Evolutionary conservation across 345 rosid genomes (phyloP).

Genomic region (Linum usitatissimum): DNA sequence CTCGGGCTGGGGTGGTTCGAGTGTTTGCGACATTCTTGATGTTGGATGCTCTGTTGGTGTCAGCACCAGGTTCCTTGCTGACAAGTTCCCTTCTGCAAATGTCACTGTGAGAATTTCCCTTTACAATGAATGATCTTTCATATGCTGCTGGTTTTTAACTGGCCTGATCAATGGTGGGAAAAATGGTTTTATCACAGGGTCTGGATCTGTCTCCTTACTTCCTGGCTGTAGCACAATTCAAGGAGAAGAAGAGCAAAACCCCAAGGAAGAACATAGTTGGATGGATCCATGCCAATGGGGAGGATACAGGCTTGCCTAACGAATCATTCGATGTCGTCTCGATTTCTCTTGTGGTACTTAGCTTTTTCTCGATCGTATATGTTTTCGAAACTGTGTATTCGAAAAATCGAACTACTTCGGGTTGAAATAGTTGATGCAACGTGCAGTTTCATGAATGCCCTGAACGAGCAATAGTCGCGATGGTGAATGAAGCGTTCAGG

Average conservation of each 20-base stretch:
- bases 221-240: slow-evolving; percentile 49
- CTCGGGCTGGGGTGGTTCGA: slow-evolving; percentile 28
- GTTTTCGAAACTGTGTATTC: too few species aligned
- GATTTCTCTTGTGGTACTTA: slow-evolving; percentile 36
- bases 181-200: slow-evolving; percentile 25
- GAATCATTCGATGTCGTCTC: slow-evolving; percentile 46
- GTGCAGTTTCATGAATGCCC: slow-evolving; percentile 61
- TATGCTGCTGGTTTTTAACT: background rate
- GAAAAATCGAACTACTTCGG: too few species aligned
- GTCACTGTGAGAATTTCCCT: slow-evolving; percentile 34
- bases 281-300: slow-evolving; percentile 58
- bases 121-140: background rate
- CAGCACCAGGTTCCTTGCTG: slow-evolving; percentile 45
- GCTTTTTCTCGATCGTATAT: background rate
- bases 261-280: slow-evolving; percentile 28
- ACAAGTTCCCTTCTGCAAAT: slow-evolving; percentile 36
- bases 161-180: background rate
- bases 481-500: slow-evolving; percentile 36
- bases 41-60: slow-evolving; percentile 63
- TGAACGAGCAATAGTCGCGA: slow-evolving; percentile 33
- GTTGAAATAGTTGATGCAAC: background rate
- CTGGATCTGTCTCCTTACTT: slow-evolving; percentile 59
- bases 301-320: slow-evolving; percentile 48
- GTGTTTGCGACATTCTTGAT: slow-evolving; percentile 37
- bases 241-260: slow-evolving; percentile 29